Evolutionary conservation across 2,329 filamentous ascomycete genomes (phyloP), one percentile per base, ranked within the genome.

Genomic region (Arthrobotrys entomopaga): DNA sequence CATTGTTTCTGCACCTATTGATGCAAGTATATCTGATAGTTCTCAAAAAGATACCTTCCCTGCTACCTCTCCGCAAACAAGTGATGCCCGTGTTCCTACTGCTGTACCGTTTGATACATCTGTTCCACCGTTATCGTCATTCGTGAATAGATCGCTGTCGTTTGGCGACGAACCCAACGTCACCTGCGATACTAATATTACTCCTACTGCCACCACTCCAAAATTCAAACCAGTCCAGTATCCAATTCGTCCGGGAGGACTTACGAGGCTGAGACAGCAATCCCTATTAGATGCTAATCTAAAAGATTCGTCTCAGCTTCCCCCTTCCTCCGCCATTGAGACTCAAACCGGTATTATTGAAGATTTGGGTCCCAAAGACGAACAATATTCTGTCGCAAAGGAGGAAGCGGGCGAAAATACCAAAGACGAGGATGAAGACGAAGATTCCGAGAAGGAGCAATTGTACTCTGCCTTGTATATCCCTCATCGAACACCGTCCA

Each of bases 381-480:
- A 67, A 52, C 57, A 58, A 42, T 53, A 6, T 19, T 6, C 20
- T 60, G 16, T 19, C 13, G 42, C 53, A 16, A 46, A 46, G 16
- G 20, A 10, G 42, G 61, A 57, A 43, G 66, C 76, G 20, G 65
- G 60, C 15, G 69, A 75, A 19, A 73, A 67, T 38, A 64, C 76
- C 43, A 77, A 64, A 52, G 65, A 77, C 50, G 71, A 77, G 38
- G 67, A 78, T 34, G 77, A 76, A 19, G 77, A 78, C 20, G 85
- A 86, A 77, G 87, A 89, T 77, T 81, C 89, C 57, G 84, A 86
- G 69, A 89, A 91, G 80, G 91, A 95, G 81, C 91, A 94, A 81
- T 93, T 95, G 76, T 92, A 90, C n/a, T 94, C 91, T 34, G 91
- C 91, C 22, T 85, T 93, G 46, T 95, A 95, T 80, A 85, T 93